Base-by-base conservation (phyloP, 139 green algal genomes). In the Zygnema cylindricum region DNA sequence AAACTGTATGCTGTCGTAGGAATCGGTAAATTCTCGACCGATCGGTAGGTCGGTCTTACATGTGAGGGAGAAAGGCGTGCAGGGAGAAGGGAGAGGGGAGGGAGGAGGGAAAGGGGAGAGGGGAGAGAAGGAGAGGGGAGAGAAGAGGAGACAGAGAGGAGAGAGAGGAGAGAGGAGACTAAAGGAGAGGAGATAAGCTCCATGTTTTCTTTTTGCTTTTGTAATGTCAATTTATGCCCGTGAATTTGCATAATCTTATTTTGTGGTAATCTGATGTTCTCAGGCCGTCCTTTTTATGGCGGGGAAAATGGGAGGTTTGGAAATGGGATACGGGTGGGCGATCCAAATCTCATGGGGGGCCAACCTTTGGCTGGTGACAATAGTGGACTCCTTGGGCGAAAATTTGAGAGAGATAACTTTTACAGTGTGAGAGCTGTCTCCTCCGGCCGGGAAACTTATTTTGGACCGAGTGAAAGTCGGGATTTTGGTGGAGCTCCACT, bases 241-340 rank as follows among this genome's bases (percentile, higher is more conserved):
- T 63, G 49, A 25, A 63, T 63, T 63, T 16, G 49, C 49, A 7
- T 63, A 7, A 63, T 63, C 16, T 63, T 16, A 7, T 25, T 16
- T 16, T 63, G 49, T 40, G 71, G 71, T 43, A 16, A 11, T 79
- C 11, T 79, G 7, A 23, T 3, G 7, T 41, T 25, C 11, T 41
- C 36, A 79, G 71, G 71, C 11, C 71, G 71, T 11, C 71, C 71
- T 3, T 79, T 54, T 16, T 43, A 79, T 79, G 71, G 7, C 7
- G 71, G 71, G 21, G 71, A 79, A 54, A 79, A 79, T 79, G 71
- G 71, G 16, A 41, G 71, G 36, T 79, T 54, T 43, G 71, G 11
- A 79, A 41, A 11, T 79, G 71, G 71, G 11, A n/a, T 79, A 11
- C 36, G 71, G 38, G 71, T 41, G 7, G 71, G 36, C 7, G 71